Evolutionary conservation across 1,284 basidiomycete genomes (phyloP).

Genomic region (Naganishia cerealis): DNA sequence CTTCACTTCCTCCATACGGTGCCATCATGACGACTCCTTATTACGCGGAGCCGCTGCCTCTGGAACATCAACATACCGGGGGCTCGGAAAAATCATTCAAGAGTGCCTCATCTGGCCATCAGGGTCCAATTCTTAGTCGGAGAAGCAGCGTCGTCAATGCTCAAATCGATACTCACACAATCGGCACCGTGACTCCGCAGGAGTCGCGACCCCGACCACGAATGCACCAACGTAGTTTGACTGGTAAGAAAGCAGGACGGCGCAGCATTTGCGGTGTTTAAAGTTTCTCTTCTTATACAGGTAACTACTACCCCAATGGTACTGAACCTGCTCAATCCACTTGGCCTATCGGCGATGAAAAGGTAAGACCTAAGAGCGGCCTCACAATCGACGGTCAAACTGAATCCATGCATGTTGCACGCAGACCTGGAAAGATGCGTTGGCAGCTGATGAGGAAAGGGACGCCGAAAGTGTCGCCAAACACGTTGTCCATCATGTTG

Average conservation of each 20-base stretch:
- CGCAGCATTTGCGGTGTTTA: background rate
- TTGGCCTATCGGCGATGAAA: constrained; percentile 36
- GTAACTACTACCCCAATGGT: constrained; percentile 30
- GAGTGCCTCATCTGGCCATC: constrained; percentile 25
- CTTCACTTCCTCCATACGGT: background rate
- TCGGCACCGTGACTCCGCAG: constrained; percentile 27
- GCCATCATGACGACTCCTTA: constrained; percentile 14
- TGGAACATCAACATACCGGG: constrained; percentile 30
- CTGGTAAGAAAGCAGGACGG: constrained; percentile 22
- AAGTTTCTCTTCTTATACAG: background rate
- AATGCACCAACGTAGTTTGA: constrained; percentile 37
- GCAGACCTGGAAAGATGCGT: constrained; percentile 33
- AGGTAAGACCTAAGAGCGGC: constrained; percentile 5
- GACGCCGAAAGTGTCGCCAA: constrained; percentile 19
- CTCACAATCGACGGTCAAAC: background rate
- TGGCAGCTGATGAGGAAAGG: constrained; percentile 33
- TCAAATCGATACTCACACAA: constrained; percentile 33
- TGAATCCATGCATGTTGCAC: background rate
- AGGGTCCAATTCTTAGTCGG: constrained; percentile 27
- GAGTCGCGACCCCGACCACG: constrained; percentile 21
- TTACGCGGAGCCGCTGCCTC: background rate
- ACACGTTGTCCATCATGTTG: constrained; percentile 34
- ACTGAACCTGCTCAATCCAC: constrained; percentile 1
- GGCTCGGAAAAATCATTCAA: constrained; percentile 28
- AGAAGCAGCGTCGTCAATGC: constrained; percentile 30